Percentiles rank a stretch among this genome's conserved stretches.
Conservation (phyloP, 2,329 filamentous ascomycete genomes). For the Fusarium succisae region DNA sequence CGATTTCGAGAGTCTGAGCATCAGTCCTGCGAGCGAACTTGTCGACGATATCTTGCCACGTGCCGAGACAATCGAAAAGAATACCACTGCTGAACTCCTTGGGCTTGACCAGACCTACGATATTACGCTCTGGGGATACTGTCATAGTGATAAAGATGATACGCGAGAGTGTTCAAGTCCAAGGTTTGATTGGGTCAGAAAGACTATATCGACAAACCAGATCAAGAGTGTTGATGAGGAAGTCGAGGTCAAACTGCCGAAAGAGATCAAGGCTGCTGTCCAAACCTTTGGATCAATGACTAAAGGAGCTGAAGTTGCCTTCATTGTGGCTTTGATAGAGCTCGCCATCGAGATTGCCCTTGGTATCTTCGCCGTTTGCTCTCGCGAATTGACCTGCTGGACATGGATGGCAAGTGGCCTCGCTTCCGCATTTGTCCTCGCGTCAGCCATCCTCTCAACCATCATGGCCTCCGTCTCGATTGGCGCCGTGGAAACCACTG, state of each 20-base stretch:
- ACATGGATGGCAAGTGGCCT: neutral
- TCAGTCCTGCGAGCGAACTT: neutral
- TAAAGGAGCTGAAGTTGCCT: neutral
- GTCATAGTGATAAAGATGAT: neutral
- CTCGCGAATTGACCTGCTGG: neutral
- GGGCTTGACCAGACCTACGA: neutral
- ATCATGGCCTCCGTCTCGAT: neutral
- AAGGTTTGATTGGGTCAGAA: neutral
- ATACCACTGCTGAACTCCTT: neutral
- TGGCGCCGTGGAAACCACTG: neutral
- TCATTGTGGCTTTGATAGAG: neutral
- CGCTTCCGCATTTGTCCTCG: neutral
- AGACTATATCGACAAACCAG: neutral
- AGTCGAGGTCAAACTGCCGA: neutral
- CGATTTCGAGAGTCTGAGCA: neutral
- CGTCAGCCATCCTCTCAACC: neutral
- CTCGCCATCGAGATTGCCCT: neutral
- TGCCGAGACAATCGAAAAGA: neutral
- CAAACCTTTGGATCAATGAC: neutral
- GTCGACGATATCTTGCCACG: neutral
- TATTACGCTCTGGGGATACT: neutral
- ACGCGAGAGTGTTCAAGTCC: neutral
- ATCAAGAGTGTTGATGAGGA: neutral
- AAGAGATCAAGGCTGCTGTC: neutral
- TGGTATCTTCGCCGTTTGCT: neutral